Conservation (phyloP, 306 rosid species). For the Pyrus bretschneideri region DNA sequence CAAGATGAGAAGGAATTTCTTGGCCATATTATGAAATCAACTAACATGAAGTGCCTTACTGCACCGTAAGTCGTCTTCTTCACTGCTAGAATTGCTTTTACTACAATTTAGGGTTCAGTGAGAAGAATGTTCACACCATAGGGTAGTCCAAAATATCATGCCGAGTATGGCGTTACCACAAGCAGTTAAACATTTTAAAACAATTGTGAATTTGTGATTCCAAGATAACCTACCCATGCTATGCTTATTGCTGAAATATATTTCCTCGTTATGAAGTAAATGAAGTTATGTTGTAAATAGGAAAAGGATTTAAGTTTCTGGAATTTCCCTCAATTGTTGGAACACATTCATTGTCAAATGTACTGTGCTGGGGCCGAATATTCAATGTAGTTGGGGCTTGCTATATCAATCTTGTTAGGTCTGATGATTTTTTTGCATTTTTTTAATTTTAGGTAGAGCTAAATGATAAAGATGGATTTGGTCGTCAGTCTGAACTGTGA, state of each 20-base stretch:
- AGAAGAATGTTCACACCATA: background rate
- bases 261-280: background rate
- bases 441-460: background rate
- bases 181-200: background rate
- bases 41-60: conserved; percentile 90
- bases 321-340: background rate
- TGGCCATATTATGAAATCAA: conserved; percentile 74
- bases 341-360: background rate
- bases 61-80: conserved; percentile 56
- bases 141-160: background rate
- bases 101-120: background rate
- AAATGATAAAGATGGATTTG: background rate
- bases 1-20: conserved; percentile 85
- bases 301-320: background rate
- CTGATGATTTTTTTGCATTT: background rate
- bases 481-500: background rate
- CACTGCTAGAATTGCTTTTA: background rate
- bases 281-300: background rate
- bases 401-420: no score
- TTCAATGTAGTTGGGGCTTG: background rate
- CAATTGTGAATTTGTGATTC: background rate
- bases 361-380: background rate
- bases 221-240: background rate
- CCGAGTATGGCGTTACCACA: background rate
- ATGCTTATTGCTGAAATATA: background rate